Conservation (phyloP, 768 basidiomycete genomes). For the Galerina marginata region DNA sequence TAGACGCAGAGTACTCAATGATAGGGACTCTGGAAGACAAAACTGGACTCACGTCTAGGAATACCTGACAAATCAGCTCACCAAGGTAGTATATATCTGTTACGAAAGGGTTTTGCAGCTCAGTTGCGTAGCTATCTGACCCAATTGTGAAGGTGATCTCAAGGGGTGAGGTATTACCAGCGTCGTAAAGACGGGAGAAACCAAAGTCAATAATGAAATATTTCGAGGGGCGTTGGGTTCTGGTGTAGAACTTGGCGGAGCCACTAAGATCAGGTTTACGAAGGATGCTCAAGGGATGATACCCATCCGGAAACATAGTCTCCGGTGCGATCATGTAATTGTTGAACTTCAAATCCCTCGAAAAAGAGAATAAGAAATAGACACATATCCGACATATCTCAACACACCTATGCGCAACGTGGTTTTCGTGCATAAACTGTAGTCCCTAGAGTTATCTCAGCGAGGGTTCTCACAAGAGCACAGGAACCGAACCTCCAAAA, state of each 20-base stretch:
- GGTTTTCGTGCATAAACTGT: slow-evolving; percentile 41
- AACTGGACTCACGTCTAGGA: slow-evolving; percentile 1
- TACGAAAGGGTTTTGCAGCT: slow-evolving; percentile 7
- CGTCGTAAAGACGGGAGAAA: slow-evolving; percentile 4
- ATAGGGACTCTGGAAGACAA: neutral
- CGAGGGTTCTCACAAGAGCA: neutral
- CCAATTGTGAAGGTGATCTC: neutral
- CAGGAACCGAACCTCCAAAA: neutral
- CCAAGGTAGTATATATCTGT: slow-evolving; percentile 12
- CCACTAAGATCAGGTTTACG: neutral
- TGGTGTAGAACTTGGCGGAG: slow-evolving; percentile 4
- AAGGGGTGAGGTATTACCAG: neutral
- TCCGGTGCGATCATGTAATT: slow-evolving; percentile 15
- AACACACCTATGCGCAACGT: slow-evolving; percentile 42
- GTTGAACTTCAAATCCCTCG: slow-evolving; percentile 3
- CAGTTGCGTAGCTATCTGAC: neutral
- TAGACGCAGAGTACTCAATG: neutral
- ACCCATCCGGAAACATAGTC: slow-evolving; percentile 1
- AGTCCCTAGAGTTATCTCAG: slow-evolving; percentile 15
- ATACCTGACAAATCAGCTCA: slow-evolving; percentile 10
- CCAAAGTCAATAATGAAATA: slow-evolving; percentile 24
- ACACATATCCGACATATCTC: neutral
- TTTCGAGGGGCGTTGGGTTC: slow-evolving; percentile 16
- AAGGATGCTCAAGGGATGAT: neutral
- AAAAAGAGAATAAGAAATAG: neutral